Conservation (phyloP, 495 filamentous ascomycete genomes). For the Neohortaea acidophila region DNA sequence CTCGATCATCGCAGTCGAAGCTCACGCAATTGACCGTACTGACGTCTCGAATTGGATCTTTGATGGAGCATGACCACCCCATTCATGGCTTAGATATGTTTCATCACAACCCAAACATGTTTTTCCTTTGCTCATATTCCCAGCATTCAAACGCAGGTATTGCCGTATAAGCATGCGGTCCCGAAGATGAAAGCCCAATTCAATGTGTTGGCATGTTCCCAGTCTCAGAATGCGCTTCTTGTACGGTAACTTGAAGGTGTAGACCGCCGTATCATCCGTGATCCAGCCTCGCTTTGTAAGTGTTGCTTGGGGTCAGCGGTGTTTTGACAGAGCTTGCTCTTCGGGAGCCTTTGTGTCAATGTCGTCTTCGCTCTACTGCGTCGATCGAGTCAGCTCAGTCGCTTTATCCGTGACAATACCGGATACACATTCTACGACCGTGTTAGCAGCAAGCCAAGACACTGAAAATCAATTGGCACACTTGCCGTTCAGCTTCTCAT, state of each 20-base stretch:
- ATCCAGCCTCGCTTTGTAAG: conserved; percentile 19
- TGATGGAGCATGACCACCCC: too few relatives aligned
- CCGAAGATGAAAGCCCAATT: conserved; percentile 24
- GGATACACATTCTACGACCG: conserved; percentile 24
- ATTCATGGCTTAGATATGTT: too few relatives aligned
- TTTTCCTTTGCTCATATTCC: neutral
- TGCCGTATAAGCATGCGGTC: conserved; percentile 20
- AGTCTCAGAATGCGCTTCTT: conserved; percentile 15
- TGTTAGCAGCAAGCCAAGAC: neutral
- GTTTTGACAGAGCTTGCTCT: conserved; percentile 12
- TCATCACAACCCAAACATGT: neutral
- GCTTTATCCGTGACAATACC: conserved; percentile 27
- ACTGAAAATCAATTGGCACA: neutral
- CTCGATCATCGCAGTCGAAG: too few relatives aligned
- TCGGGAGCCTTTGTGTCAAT: neutral
- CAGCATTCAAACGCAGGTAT: conserved; percentile 19
- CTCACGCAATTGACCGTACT: too few relatives aligned
- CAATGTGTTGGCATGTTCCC: conserved; percentile 25
- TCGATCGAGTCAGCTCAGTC: conserved; percentile 20
- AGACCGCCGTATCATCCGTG: conserved; percentile 20
- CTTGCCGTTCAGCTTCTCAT: conserved; percentile 20
- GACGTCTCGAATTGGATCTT: too few relatives aligned
- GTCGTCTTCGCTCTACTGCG: conserved; percentile 14
- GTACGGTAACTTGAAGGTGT: conserved; percentile 21
- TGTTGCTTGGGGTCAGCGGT: conserved; percentile 16